A percentile compares a stretch with the other conserved stretches of the same genome.
These are phyloP conservation scores for Rhizophagus prolifer DNA, from an alignment of 192 early-diverging fungal species.

Conservation along the genomic window DNA sequence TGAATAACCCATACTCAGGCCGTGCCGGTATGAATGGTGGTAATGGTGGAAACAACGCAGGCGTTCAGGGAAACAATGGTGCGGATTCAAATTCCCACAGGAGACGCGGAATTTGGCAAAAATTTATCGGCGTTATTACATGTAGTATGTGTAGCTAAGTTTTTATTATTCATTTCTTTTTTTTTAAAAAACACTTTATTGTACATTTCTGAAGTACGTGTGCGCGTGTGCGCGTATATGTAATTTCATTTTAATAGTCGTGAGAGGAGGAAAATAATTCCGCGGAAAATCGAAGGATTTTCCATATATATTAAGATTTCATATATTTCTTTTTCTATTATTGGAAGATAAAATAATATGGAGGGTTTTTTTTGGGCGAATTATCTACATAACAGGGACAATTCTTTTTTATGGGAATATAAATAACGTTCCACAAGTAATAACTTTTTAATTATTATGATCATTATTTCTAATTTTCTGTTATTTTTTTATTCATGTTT, in stretches of 20 bases:
- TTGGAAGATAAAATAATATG: not conserved
- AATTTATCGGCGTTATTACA: conserved; percentile 46
- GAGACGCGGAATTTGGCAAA: conserved; percentile 39
- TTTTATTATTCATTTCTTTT: conserved; percentile 17
- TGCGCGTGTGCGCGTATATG: not conserved
- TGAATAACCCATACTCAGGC: conserved; percentile 19
- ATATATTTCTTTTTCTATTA: not conserved
- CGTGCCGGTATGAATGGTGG: conserved; percentile 25
- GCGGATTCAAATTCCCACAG: conserved; percentile 29
- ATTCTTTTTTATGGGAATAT: not conserved
- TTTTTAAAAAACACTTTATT: not conserved
- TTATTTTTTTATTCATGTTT: not conserved
- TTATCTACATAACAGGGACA: too few relatives aligned
- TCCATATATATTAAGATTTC: not conserved
- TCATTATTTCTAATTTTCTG: not conserved
- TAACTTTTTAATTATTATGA: not conserved
- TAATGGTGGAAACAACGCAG: conserved; percentile 22
- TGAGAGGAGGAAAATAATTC: not conserved
- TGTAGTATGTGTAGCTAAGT: conserved; percentile 43
- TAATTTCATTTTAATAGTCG: not conserved
- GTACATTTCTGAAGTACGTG: not conserved
- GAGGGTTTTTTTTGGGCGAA: not conserved
- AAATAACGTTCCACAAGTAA: not conserved
- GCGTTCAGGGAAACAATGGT: conserved; percentile 23
- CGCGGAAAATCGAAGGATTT: not conserved